Evolutionary conservation across 495 filamentous ascomycete genomes (phyloP), one percentile per base, ranked within the genome.

Genomic region (Eremomyces bilateralis): DNA sequence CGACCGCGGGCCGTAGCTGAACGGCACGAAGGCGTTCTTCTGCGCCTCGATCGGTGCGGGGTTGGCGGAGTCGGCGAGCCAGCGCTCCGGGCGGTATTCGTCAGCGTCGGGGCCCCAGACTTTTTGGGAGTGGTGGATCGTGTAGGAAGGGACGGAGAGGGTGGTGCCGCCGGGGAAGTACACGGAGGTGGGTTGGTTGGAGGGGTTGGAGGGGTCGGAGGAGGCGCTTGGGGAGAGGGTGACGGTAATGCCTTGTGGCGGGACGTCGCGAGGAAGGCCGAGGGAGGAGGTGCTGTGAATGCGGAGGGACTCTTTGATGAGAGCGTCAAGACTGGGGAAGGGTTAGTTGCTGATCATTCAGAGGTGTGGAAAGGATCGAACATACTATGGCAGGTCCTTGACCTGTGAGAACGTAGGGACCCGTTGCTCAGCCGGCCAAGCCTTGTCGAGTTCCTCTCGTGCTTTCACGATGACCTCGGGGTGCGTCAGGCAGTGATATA

Each of bases 221-320:
- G 82, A 82, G 1, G 91, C 80, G n/a, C n/a, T n/a, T n/a, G n/a
- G n/a, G 43, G 68, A 75, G 40, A 90, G 64, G 4, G 83, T 44
- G 44, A 73, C 55, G 8, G 54, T 53, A 37, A 76, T 48, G 29
- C 69, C 69, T 2, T 56, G 38, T 0, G 59, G 44, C 4, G 81
- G 81, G 17, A 92, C 71, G 45, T 78, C 58, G 3, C 84, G 74
- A 2, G 84, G 82, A 1, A 95, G 76, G 21, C 83, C 83, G 50
- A 91, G 76, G 21, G 77, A 73, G 3, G 82, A 84, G 10, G 84
- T 91, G 38, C 68, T 74, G 66, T 93, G 84, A 53, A 81, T 76
- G 40, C 84, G 80, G 49, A 93, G 70, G 11, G 80, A 82, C 56
- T 95, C 84, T 54, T 74, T 76, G 54, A 93, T 81, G 28, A 90